phyloP scores from a whole-genome alignment of 2,329 filamentous ascomycete species.

The Penicillium fuscoglaucum region DNA sequence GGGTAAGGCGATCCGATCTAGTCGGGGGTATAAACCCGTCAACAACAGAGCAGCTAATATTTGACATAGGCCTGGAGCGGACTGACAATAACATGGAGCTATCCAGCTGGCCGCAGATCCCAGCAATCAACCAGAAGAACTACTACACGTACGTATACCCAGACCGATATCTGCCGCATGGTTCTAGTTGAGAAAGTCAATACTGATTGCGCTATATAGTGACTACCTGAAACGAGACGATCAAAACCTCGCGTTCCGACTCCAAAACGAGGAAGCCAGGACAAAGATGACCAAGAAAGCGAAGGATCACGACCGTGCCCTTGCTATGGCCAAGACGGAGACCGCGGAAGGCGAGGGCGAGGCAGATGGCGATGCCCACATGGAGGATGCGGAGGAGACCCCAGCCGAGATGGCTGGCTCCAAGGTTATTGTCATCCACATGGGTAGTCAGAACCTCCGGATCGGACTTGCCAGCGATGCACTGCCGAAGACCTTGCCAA shows the following conservation, averaged over 20 bases:
- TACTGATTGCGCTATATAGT: slow-evolving; percentile 48
- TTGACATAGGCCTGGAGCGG: slow-evolving; percentile 73
- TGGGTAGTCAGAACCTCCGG: slow-evolving; percentile 90
- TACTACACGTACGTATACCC: slow-evolving; percentile 79
- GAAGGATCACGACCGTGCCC: slow-evolving; percentile 81
- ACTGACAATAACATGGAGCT: slow-evolving; percentile 99
- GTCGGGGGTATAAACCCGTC: neutral
- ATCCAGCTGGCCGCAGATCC: slow-evolving; percentile 87
- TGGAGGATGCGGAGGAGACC: slow-evolving; percentile 56
- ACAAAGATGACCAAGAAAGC: slow-evolving; percentile 82
- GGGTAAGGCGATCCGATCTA: slow-evolving; percentile 35
- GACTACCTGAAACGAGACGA: slow-evolving; percentile 99
- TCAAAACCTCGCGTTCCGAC: slow-evolving; percentile 83
- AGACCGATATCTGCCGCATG: neutral
- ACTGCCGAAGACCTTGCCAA: slow-evolving; percentile 88
- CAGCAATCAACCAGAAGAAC: slow-evolving; percentile 98
- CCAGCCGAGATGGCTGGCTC: slow-evolving; percentile 69
- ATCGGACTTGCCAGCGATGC: slow-evolving; percentile 96
- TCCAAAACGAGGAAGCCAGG: slow-evolving; percentile 82
- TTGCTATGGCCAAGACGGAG: slow-evolving; percentile 73
- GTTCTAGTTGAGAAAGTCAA: neutral
- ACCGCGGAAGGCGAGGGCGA: slow-evolving; percentile 51
- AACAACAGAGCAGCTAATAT: slow-evolving; percentile 13
- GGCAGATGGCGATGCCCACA: slow-evolving; percentile 55
- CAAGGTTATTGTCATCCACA: slow-evolving; percentile 91